phyloP scores from a whole-genome alignment of 768 basidiomycete genomes.

The Naganishia kalamii region DNA sequence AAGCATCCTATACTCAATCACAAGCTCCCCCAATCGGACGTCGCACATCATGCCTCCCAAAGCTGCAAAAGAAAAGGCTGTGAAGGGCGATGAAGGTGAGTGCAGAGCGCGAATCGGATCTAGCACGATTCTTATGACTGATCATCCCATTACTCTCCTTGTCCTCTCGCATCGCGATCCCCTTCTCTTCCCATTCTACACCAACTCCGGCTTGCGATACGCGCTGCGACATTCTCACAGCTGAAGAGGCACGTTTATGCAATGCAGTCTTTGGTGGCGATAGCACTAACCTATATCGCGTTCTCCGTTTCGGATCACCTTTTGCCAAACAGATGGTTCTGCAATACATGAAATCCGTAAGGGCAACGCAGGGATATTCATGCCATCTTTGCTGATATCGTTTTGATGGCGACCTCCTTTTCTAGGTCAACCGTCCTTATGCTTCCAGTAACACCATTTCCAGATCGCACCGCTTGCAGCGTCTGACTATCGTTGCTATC shows the following conservation, averaged over 20 bases:
- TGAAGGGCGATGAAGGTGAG: slow-evolving; percentile 46
- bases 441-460: slow-evolving; percentile 54
- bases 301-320: not conserved
- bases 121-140: not conserved
- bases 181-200: not conserved
- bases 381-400: slow-evolving; percentile 3
- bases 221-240: slow-evolving; percentile 13
- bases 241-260: slow-evolving; percentile 33
- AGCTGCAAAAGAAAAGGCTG: slow-evolving; percentile 26
- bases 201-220: too few relatives aligned
- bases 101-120: not conserved
- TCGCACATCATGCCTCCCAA: slow-evolving; percentile 2
- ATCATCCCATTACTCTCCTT: not conserved
- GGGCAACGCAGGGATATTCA: too few relatives aligned
- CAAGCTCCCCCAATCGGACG: not conserved
- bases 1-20: too few relatives aligned
- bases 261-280: not conserved
- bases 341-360: slow-evolving; percentile 69
- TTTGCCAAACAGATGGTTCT: slow-evolving; percentile 51
- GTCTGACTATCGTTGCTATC: not conserved
- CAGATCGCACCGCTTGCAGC: not conserved
- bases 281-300: not conserved
- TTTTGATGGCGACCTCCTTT: not conserved
- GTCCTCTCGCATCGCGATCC: not conserved
- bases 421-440: slow-evolving; percentile 85